Evolutionary conservation across 257 asterid genomes (phyloP).

Genomic region (Ilex asprella): DNA sequence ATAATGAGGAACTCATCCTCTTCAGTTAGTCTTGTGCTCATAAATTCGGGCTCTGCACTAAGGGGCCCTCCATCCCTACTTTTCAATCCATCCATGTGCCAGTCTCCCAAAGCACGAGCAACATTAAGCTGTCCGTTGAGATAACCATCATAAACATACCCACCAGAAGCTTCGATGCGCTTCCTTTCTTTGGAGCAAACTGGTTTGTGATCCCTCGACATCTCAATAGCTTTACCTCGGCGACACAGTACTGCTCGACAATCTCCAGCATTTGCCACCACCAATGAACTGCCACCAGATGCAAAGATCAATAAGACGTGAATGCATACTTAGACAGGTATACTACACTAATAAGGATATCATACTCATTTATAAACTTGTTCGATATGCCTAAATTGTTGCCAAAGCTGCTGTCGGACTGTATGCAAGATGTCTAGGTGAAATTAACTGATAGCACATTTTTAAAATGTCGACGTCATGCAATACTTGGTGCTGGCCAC

Average conservation of each 20-base stretch:
- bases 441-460: no score
- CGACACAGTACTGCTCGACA: conserved; percentile 95
- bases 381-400: no score
- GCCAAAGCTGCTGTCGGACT: no score
- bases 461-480: no score
- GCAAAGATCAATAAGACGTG: no score
- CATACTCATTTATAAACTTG: no score
- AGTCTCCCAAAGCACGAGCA: conserved; percentile 93
- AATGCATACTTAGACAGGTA: no score
- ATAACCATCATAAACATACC: conserved; percentile 76
- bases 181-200: conserved; percentile 44
- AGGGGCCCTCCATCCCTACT: conserved; percentile 73
- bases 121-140: conserved; percentile 90
- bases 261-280: conserved; percentile 98
- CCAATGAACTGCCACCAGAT: conserved; percentile 51
- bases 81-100: conserved; percentile 93
- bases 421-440: no score
- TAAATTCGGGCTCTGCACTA: conserved; percentile 88
- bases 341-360: no score
- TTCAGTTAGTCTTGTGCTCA: conserved; percentile 58
- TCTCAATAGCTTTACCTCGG: conserved; percentile 88
- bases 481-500: no score
- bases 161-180: conserved; percentile 95
- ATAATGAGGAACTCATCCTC: conserved; percentile 91
- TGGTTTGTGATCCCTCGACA: conserved; percentile 96